Evolutionary conservation across 306 rosid genomes (phyloP).

Genomic region (Urtica urens): DNA sequence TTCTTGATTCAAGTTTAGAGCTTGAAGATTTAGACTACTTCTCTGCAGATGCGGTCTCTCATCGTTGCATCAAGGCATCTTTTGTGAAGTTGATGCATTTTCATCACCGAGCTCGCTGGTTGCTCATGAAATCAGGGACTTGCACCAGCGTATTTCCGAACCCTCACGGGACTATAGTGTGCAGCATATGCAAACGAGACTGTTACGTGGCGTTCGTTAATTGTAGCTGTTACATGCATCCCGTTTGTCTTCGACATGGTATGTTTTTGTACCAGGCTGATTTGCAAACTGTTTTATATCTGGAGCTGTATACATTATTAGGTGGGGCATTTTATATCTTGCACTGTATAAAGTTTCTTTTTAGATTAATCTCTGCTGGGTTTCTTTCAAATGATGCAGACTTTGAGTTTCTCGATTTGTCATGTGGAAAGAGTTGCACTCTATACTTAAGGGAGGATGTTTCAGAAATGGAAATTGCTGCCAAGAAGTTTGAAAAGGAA

Average conservation of each 20-base stretch:
- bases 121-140: slow-evolving; percentile 51
- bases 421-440: slow-evolving; percentile 49
- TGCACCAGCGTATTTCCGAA: slow-evolving; percentile 40
- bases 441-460: slow-evolving; percentile 66
- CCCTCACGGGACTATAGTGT: slow-evolving; percentile 58
- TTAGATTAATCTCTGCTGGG: slow-evolving; percentile 1
- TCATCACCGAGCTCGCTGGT: slow-evolving; percentile 83
- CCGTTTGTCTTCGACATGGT: slow-evolving; percentile 92
- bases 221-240: slow-evolving; percentile 68
- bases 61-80: slow-evolving; percentile 40
- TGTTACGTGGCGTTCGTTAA: slow-evolving; percentile 64
- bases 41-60: slow-evolving; percentile 40
- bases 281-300: not conserved
- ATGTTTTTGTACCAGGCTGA: slow-evolving; percentile 23
- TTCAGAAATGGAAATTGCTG: slow-evolving; percentile 73
- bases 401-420: slow-evolving; percentile 46
- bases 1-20: slow-evolving; percentile 45
- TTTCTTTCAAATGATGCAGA: slow-evolving; percentile 29
- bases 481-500: slow-evolving; percentile 68
- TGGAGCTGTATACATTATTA: too few relatives aligned
- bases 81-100: slow-evolving; percentile 74
- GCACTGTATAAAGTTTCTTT: too few relatives aligned
- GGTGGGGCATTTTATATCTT: not conserved
- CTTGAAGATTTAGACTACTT: slow-evolving; percentile 54
- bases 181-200: slow-evolving; percentile 88